These are phyloP conservation scores for Talaromyces nanjingensis DNA, from an alignment of 495 filamentous ascomycete species.

Conservation along the genomic window DNA sequence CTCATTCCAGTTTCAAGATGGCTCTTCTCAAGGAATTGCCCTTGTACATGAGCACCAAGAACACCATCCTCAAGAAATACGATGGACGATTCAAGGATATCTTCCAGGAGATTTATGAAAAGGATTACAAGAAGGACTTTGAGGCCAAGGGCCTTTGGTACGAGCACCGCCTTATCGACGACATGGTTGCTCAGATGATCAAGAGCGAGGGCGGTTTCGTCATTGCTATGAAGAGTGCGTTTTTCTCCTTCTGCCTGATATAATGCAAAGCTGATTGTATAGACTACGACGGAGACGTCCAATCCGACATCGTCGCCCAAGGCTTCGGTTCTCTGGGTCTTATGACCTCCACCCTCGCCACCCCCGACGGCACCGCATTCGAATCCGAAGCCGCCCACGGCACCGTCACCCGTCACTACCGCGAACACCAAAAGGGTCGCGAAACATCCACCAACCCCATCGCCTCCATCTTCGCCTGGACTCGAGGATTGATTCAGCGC, in stretches of 20 bases:
- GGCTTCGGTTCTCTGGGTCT: slow-evolving; percentile 96
- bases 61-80: slow-evolving; percentile 98
- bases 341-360: slow-evolving; percentile 96
- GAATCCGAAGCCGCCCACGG: slow-evolving; percentile 98
- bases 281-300: slow-evolving; percentile 99
- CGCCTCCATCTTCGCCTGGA: slow-evolving; percentile 98
- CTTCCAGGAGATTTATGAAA: slow-evolving; percentile 95
- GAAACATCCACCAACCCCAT: slow-evolving; percentile 99
- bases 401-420: slow-evolving; percentile 96
- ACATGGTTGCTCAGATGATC: slow-evolving; percentile 99
- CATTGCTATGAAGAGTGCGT: slow-evolving; percentile 94
- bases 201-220: slow-evolving; percentile 92
- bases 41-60: slow-evolving; percentile 99
- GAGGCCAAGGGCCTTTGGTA: slow-evolving; percentile 94
- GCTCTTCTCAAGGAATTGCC: slow-evolving; percentile 80
- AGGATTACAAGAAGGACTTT: slow-evolving; percentile 77
- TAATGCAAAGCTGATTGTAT: slow-evolving; percentile 3
- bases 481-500: slow-evolving; percentile 85
- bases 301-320: slow-evolving; percentile 96
- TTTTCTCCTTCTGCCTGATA: neutral
- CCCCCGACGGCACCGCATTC: slow-evolving; percentile 89
- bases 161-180: slow-evolving; percentile 97
- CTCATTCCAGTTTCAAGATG: slow-evolving; percentile 92
- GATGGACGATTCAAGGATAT: slow-evolving; percentile 98
- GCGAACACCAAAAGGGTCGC: slow-evolving; percentile 93